Conservation (phyloP, 1,139 yeast species). For the Scheffersomyces lignicola region DNA sequence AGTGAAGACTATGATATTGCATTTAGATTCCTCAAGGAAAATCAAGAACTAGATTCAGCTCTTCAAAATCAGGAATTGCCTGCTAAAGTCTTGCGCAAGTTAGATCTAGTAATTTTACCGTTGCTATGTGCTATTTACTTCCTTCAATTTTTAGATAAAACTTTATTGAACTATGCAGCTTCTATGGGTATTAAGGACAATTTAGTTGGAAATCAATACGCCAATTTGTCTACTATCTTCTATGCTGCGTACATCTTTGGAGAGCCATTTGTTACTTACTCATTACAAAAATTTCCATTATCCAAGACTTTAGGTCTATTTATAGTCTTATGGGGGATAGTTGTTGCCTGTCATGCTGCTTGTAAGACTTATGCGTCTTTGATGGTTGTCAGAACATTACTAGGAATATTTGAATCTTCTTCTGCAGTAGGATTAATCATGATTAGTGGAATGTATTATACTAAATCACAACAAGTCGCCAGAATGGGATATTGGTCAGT, state of each 20-base stretch:
- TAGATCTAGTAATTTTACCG: constrained; percentile 33
- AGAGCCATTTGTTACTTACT: constrained; percentile 41
- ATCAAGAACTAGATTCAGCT: neutral
- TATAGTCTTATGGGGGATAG: constrained; percentile 43
- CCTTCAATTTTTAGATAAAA: constrained; percentile 46
- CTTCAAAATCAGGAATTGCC: constrained; percentile 3
- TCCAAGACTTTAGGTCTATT: constrained; percentile 39
- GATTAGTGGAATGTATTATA: constrained; percentile 44
- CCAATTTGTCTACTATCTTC: constrained; percentile 43
- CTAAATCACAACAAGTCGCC: constrained; percentile 35
- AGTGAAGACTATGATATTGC: constrained; percentile 4
- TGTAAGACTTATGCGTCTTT: constrained; percentile 40
- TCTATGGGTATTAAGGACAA: constrained; percentile 50
- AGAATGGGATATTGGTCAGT: constrained; percentile 39
- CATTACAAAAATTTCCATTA: constrained; percentile 39
- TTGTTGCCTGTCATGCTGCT: constrained; percentile 34
- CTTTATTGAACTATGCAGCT: constrained; percentile 46
- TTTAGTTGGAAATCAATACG: constrained; percentile 35
- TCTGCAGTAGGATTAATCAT: constrained; percentile 47
- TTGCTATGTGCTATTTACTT: constrained; percentile 40
- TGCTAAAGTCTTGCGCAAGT: constrained; percentile 18
- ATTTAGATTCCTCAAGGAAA: constrained; percentile 2
- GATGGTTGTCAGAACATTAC: constrained; percentile 40
- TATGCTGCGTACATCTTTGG: constrained; percentile 49
- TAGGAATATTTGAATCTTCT: constrained; percentile 43